Conservation (phyloP, 257 asterid species). For the Solanum tarijense region DNA sequence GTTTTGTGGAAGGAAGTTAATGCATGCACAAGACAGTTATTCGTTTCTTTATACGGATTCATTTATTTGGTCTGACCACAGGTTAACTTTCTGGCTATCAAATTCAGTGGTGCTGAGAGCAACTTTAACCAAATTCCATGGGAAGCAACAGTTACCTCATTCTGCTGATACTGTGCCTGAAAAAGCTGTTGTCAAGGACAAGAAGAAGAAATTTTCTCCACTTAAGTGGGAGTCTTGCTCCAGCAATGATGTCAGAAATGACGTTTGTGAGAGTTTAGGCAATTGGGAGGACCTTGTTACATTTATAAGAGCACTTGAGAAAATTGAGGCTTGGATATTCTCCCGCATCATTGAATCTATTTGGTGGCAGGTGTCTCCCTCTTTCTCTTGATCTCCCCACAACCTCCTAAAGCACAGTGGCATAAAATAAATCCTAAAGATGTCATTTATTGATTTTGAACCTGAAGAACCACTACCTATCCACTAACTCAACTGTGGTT, state of each 20-base stretch:
- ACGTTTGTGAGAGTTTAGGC: slow-evolving; percentile 13
- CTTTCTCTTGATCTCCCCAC: neutral
- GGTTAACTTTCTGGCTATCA: slow-evolving; percentile 93
- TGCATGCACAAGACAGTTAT: neutral
- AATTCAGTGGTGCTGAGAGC: slow-evolving; percentile 87
- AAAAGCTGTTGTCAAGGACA: slow-evolving; percentile 9
- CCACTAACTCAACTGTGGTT: neutral
- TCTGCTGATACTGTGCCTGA: slow-evolving; percentile 21
- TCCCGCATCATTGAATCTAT: slow-evolving; percentile 70
- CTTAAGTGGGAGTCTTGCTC: slow-evolving; percentile 49
- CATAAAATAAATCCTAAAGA: neutral
- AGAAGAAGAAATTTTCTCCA: slow-evolving; percentile 28
- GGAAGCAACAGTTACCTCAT: slow-evolving; percentile 20
- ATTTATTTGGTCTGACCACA: slow-evolving; percentile 14
- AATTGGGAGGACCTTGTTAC: slow-evolving; percentile 63
- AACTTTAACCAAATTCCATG: slow-evolving; percentile 42
- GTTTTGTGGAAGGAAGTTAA: neutral
- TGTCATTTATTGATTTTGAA: neutral
- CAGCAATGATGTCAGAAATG: slow-evolving; percentile 17
- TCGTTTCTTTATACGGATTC: neutral
- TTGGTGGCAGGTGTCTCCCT: slow-evolving; percentile 89
- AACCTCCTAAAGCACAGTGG: neutral
- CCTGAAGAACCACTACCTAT: neutral
- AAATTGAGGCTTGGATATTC: slow-evolving; percentile 86
- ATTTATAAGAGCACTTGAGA: slow-evolving; percentile 57